phyloP scores from a whole-genome alignment of 208 protist species.

The Angomonas deanei region DNA sequence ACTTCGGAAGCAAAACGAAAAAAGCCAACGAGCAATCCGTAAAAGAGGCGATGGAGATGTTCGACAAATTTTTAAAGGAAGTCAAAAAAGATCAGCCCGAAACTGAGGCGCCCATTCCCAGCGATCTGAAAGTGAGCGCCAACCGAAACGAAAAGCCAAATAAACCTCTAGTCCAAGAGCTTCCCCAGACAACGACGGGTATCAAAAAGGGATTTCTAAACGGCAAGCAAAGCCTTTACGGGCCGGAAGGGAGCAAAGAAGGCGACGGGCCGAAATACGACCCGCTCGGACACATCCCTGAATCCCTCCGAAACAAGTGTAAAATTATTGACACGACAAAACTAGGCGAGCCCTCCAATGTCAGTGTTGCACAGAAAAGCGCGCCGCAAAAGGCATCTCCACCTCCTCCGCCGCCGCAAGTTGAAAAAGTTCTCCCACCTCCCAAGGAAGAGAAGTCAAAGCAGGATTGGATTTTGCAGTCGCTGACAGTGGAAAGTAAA shows the following conservation, averaged over 20 bases:
- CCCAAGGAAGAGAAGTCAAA: too few relatives aligned
- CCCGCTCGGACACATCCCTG: slow-evolving; percentile 64
- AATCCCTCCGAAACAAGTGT: slow-evolving; percentile 62
- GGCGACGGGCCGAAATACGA: slow-evolving; percentile 45
- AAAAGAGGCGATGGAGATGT: slow-evolving; percentile 17
- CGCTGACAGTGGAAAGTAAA: background rate
- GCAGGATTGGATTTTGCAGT: background rate
- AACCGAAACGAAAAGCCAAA: background rate
- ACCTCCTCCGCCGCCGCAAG: too few relatives aligned
- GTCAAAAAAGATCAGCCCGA: background rate
- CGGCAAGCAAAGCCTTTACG: slow-evolving; percentile 41
- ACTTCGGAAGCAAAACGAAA: slow-evolving; percentile 18
- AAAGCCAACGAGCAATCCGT: slow-evolving; percentile 1
- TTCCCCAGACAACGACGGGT: slow-evolving; percentile 15
- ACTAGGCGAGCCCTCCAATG: background rate
- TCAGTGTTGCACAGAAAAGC: too few relatives aligned
- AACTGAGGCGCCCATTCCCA: background rate
- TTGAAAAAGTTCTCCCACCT: too few relatives aligned
- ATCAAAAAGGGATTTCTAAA: slow-evolving; percentile 75
- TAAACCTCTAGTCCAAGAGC: background rate
- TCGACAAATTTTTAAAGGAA: slow-evolving; percentile 14
- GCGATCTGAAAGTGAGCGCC: background rate
- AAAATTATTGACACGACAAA: slow-evolving; percentile 65
- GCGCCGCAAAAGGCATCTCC: too few relatives aligned
- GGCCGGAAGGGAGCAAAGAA: slow-evolving; percentile 43